These are phyloP conservation scores for Dioszegia aurantiaca DNA, from an alignment of 768 basidiomycete genomes.

Conservation along the genomic window DNA sequence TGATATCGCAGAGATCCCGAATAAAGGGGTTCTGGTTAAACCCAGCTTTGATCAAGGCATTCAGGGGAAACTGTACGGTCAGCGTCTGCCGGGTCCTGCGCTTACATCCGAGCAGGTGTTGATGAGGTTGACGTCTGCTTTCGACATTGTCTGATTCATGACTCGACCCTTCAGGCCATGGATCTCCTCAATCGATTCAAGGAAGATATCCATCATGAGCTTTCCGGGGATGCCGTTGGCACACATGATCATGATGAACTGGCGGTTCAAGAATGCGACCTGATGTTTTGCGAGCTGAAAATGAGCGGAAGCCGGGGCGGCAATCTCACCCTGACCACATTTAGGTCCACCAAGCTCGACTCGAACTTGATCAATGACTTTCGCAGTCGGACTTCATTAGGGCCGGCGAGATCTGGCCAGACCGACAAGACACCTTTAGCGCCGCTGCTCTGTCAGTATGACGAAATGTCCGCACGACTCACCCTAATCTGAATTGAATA, in stretches of 20 bases:
- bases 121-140: slow-evolving; percentile 33
- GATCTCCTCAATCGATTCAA: slow-evolving; percentile 35
- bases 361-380: slow-evolving; percentile 46
- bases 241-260: slow-evolving; percentile 50
- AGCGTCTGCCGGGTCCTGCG: background rate
- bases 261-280: slow-evolving; percentile 48
- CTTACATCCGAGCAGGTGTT: slow-evolving; percentile 32
- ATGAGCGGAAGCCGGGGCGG: slow-evolving; percentile 13
- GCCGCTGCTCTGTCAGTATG: slow-evolving; percentile 31
- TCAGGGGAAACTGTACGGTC: slow-evolving; percentile 40
- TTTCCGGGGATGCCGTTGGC: slow-evolving; percentile 41
- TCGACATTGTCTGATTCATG: slow-evolving; percentile 12
- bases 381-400: slow-evolving; percentile 40
- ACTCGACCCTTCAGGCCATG: slow-evolving; percentile 38
- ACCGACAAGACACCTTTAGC: slow-evolving; percentile 48
- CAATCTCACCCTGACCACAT: slow-evolving; percentile 47
- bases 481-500: slow-evolving; percentile 50
- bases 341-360: slow-evolving; percentile 35
- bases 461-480: slow-evolving; percentile 10
- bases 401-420: slow-evolving; percentile 31
- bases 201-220: slow-evolving; percentile 46
- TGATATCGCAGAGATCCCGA: slow-evolving; percentile 39
- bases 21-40: slow-evolving; percentile 46
- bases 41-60: slow-evolving; percentile 36
- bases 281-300: slow-evolving; percentile 44